Percentiles rank a stretch among this genome's conserved stretches.
These are phyloP conservation scores for Danielia oregonensis DNA, from an alignment of 805 yeast genomes.

Conservation along the genomic window DNA sequence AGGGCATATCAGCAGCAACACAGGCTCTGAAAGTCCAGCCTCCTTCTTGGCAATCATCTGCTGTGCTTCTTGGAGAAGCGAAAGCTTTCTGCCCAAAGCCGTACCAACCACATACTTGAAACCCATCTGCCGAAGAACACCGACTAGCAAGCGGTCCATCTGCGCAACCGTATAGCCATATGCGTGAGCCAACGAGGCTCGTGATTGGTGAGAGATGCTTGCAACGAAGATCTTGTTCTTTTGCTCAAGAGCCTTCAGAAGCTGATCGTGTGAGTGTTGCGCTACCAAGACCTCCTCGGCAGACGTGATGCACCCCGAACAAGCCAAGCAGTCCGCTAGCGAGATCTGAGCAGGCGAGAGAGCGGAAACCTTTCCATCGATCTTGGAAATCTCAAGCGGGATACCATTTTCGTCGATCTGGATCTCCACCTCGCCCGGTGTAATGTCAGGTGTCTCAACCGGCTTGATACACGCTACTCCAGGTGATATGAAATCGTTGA, in stretches of 20 bases:
- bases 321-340: conserved; percentile 89
- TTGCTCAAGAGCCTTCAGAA: conserved; percentile 54
- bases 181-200: conserved; percentile 78
- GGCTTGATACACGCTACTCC: conserved; percentile 95
- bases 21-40: conserved; percentile 36
- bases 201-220: conserved; percentile 79
- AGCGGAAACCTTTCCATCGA: conserved; percentile 47
- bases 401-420: conserved; percentile 56
- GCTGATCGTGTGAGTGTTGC: conserved; percentile 81
- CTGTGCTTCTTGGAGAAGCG: conserved; percentile 44
- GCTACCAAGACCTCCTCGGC: conserved; percentile 94
- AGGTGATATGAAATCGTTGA: conserved; percentile 92
- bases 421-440: conserved; percentile 46
- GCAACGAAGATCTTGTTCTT: conserved; percentile 49
- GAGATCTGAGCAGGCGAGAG: conserved; percentile 83
- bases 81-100: conserved; percentile 71
- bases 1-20: conserved; percentile 78
- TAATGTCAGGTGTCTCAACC: conserved; percentile 41
- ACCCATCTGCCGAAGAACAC: conserved; percentile 60
- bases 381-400: conserved; percentile 65
- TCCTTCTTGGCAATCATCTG: conserved; percentile 44
- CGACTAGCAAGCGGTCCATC: conserved; percentile 59
- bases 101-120: conserved; percentile 79
- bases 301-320: conserved; percentile 95
- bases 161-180: conserved; percentile 47